phyloP scores from a whole-genome alignment of 345 rosid species.

The Kandelia obovata region DNA sequence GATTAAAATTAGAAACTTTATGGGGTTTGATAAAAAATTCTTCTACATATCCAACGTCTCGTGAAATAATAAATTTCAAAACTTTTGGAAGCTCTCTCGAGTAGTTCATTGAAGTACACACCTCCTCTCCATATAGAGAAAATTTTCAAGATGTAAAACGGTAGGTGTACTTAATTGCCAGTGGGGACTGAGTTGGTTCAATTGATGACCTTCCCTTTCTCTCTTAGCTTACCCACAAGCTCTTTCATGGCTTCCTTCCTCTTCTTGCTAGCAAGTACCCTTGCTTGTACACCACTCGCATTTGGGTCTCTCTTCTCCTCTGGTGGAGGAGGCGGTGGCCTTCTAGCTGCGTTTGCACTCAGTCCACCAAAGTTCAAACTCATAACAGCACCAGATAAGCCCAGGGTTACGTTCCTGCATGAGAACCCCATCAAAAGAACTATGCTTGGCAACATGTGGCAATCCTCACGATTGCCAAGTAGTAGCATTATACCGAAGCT shows the following conservation, averaged over 20 bases:
- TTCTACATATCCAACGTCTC: no score
- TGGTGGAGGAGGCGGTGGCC: constrained; percentile 61
- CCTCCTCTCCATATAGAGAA: no score
- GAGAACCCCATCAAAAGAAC: background rate
- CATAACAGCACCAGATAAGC: constrained; percentile 41
- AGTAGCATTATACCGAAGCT: background rate
- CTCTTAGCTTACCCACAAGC: constrained; percentile 53
- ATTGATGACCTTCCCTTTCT: constrained; percentile 50
- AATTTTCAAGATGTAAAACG: no score
- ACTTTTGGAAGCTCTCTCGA: no score
- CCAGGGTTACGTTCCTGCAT: constrained; percentile 41
- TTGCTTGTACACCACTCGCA: constrained; percentile 75
- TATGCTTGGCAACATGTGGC: background rate
- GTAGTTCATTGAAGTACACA: no score
- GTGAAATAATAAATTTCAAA: no score
- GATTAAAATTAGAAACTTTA: no score
- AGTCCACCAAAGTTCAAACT: constrained; percentile 40
- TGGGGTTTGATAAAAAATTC: no score
- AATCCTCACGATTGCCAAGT: no score
- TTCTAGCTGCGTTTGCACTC: constrained; percentile 51
- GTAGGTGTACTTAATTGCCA: no score
- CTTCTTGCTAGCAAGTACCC: constrained; percentile 76
- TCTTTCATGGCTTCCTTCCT: constrained; percentile 50
- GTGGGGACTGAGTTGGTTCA: constrained; percentile 3
- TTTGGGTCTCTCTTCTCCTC: constrained; percentile 68